Evolutionary conservation across 192 early-diverging fungal genomes (phyloP), one percentile per base, ranked within the genome.

Genomic region (Backusella mclennaniae): DNA sequence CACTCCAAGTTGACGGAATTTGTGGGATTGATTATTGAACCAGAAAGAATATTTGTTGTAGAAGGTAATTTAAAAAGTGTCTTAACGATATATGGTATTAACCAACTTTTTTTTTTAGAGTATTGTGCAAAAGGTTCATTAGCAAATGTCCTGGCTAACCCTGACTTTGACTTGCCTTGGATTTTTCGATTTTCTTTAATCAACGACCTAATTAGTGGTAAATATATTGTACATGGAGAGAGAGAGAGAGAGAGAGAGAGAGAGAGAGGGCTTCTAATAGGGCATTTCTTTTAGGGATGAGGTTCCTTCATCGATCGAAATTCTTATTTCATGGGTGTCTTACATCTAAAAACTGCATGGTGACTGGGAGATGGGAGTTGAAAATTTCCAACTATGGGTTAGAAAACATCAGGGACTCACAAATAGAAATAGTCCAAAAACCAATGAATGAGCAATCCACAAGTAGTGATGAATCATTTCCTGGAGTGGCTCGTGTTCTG

Each of bases 161-260:
- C 38, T 31, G 85, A 86, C 15, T 74, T 82, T 67, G 77, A 82
- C 66, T 78, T 86, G 23, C 75, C 85, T 9, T 86, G 85, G 85
- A 77, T 84, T 0, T 86, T 86, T 76, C 81, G 80, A 72, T 84
- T 84, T 44, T 84, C 82, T 3, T 77, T 86, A 33, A 86, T 86
- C 49, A 79, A 84, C 23, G 85, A 86, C 71, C 71, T 86, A 3
- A 75, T 83, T 9, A 73, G 41, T 19, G 72, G 72, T 73, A 73
- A 53, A 29, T 59, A 33, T 33, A 33, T 33, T 33, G 33, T 33
- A 33, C 33, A 33, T 33, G 33, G 33, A 2, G 33, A 33, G 33
- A 33, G 31, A 33, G 31, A 33, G 2, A 33, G 31, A 1, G 31
- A 33, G 31, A 1, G 31, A 33, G 2, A 33, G 31, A 33, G 31